These are phyloP conservation scores for Ceratocystis albifundus DNA, from an alignment of 2,329 filamentous ascomycete genomes.

Conservation along the genomic window DNA sequence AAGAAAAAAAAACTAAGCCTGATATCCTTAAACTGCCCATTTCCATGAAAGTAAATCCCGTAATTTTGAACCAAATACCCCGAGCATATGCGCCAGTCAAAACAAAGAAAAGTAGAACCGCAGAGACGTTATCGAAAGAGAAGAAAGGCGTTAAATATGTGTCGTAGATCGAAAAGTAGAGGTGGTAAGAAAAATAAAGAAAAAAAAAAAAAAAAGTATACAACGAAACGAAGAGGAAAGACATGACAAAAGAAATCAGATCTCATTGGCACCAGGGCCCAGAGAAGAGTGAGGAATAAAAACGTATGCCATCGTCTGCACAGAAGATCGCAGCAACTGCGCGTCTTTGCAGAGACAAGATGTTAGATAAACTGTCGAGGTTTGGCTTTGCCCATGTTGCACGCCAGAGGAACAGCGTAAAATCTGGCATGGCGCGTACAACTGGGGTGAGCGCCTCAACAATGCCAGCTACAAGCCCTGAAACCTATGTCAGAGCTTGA, in stretches of 20 bases:
- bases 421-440: too few relatives aligned
- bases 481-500: too few relatives aligned
- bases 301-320: neutral
- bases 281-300: neutral
- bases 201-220: conserved; percentile 15
- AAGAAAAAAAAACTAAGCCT: neutral
- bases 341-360: neutral
- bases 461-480: too few relatives aligned
- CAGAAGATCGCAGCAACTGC: neutral
- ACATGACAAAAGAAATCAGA: neutral
- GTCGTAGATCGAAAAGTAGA: conserved; percentile 11
- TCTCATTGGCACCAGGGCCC: neutral
- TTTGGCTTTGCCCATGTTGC: too few relatives aligned
- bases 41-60: neutral
- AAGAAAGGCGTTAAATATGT: conserved; percentile 1
- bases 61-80: conserved; percentile 12
- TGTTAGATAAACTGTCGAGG: neutral
- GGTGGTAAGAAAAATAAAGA: neutral
- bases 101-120: neutral
- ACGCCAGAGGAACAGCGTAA: too few relatives aligned
- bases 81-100: neutral
- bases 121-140: neutral
- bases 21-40: neutral
- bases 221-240: conserved; percentile 16
- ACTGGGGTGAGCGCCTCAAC: too few relatives aligned